These are phyloP conservation scores for Polysphondylium violaceum DNA, from an alignment of 78 protist genomes.

Conservation along the genomic window DNA sequence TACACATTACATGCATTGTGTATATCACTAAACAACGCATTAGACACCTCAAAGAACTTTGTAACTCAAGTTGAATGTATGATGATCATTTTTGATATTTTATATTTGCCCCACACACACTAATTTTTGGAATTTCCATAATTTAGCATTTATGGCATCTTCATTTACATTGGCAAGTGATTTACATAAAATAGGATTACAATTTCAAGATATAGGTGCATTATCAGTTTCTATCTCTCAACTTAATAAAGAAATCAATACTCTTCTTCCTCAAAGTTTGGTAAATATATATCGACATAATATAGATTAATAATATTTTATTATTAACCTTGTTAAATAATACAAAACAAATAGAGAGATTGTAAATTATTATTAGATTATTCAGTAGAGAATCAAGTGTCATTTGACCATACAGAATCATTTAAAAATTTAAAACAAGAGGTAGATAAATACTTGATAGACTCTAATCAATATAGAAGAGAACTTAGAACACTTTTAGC, in stretches of 20 bases:
- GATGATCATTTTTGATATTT: too few relatives aligned
- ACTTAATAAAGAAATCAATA: conserved; percentile 36
- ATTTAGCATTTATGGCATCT: conserved; percentile 61
- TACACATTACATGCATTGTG: conserved; percentile 36
- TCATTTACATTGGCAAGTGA: conserved; percentile 60
- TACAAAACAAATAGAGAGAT: conserved; percentile 8
- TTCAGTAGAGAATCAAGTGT: conserved; percentile 45
- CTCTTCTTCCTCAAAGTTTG: conserved; percentile 35
- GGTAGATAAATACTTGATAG: conserved; percentile 53
- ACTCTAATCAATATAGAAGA: conserved; percentile 43
- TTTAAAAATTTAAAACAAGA: conserved; percentile 63
- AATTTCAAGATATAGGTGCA: conserved; percentile 27
- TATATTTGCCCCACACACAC: too few relatives aligned
- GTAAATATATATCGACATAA: conserved; percentile 2
- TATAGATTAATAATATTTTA: background rate
- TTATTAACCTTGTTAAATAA: background rate
- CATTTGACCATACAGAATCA: conserved; percentile 68
- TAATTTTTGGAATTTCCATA: background rate
- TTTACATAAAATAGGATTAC: conserved; percentile 57
- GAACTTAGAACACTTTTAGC: conserved; percentile 23
- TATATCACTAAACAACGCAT: conserved; percentile 41
- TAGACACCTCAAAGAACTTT: conserved; percentile 51
- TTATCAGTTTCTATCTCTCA: conserved; percentile 38
- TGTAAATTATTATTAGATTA: conserved; percentile 55
- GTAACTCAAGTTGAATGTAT: conserved; percentile 51